Evolutionary conservation across 192 early-diverging fungal genomes (phyloP), one percentile per base, ranked within the genome.

Genomic region (Podila epicladia): DNA sequence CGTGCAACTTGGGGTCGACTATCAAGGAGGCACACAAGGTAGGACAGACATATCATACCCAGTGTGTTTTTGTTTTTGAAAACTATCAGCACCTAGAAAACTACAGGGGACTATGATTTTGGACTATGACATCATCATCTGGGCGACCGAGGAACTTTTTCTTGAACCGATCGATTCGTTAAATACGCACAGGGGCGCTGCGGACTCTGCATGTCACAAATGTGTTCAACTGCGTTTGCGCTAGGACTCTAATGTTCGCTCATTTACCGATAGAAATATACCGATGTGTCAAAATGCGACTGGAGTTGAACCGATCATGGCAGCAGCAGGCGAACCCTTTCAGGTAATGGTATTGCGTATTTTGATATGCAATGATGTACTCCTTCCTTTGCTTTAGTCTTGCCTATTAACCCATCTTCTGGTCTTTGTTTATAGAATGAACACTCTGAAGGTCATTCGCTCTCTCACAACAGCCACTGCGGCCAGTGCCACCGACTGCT

Each of bases 1-100:
- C 33, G 85, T 98, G 51, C 96, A 98, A 88, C 85, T 98, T 33
- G 97, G 97, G 28, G 93, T 97, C 31, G 97, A 98, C 70, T 97
- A 97, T 80, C 95, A 96, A 86, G 96, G 95, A 41, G 88, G 95
- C 28, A 89, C 87, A 28, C 91, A 96, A 85, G 92, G 91, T 90
- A 65, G 64, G 35, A 45, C 41, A 37, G 35, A 37, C 35, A 37
- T 37, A 9, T 37, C 35, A 45, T 45, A 8, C 41, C 41, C 41
- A 15, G 12, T 15, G 12, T 17, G 41, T 15, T 12, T 45, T 45
- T 45, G 2, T 45, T 15, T 8, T 45, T 45, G 41, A 45, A 45
- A 4, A 12, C 1, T 3, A 15, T 45, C 13, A 17, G 13, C 41
- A 17, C 41, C 41, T 45, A 15, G 13, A 45, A 45, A 37, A 37